Conservation (phyloP, 2,329 filamentous ascomycete species). For the Pseudocercospora macadamiae region DNA sequence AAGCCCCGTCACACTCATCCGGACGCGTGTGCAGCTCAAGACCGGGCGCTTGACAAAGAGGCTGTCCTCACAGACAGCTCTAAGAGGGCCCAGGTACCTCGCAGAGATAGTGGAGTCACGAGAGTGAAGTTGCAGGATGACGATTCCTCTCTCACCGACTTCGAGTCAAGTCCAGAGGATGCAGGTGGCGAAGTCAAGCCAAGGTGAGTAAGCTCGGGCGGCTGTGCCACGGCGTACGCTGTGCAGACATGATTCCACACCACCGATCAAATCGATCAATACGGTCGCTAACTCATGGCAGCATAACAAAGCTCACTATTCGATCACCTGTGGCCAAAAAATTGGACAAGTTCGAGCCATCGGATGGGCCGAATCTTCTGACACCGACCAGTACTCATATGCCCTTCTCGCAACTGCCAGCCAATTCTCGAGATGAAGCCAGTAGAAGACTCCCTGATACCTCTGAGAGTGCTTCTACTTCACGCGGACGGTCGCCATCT, state of each 20-base stretch:
- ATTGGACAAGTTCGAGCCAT: conserved; percentile 3
- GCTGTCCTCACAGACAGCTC: conserved; percentile 19
- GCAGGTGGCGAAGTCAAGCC: conserved; percentile 3
- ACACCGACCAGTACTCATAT: conserved; percentile 4
- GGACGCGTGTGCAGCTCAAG: conserved; percentile 27
- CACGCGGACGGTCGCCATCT: background rate
- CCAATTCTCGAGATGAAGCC: background rate
- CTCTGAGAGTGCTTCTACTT: background rate
- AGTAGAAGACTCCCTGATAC: background rate
- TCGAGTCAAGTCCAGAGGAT: background rate
- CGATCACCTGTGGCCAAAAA: conserved; percentile 1
- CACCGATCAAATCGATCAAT: background rate
- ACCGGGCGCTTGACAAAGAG: conserved; percentile 21
- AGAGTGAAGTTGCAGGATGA: conserved; percentile 5
- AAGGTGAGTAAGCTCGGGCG: conserved; percentile 3
- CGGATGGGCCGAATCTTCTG: background rate
- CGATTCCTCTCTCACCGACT: conserved; percentile 5
- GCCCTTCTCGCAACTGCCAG: conserved; percentile 1
- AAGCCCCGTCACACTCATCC: conserved; percentile 25
- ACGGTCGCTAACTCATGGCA: conserved; percentile 7
- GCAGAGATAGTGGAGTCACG: conserved; percentile 22
- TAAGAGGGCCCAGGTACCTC: conserved; percentile 21
- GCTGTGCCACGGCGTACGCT: conserved; percentile 3
- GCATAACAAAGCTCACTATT: conserved; percentile 15
- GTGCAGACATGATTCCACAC: background rate